Evolutionary conservation across 2,329 filamentous ascomycete genomes (phyloP), one percentile per base, ranked within the genome.

Genomic region (Gremmenia infestans): DNA sequence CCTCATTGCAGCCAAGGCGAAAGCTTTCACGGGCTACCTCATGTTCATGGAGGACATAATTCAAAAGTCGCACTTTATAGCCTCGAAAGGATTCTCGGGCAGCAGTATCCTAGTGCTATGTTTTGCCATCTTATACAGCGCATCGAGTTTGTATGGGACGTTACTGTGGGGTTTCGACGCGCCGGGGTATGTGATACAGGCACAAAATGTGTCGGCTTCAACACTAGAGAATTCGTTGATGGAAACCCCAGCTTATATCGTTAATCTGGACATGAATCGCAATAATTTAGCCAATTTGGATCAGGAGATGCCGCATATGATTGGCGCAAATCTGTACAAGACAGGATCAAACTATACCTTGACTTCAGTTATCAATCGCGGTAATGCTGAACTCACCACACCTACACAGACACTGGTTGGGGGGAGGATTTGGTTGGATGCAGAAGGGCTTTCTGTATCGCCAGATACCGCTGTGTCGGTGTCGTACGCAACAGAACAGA

Each of bases 31-130:
- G 5, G 48, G 32, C 4, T 53, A 53, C 17, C 45, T 53, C 6
- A 53, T 53, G 52, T 48, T 53, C 32, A 53, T 39, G 43, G 52
- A 53, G 22, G 52, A 53, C 23, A 22, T 36, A 28, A 53, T 48
- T 5, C 52, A 53, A 48, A 53, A 49, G 12, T 48, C 48, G 19
- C 45, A 48, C 14, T 53, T 48, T 42, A 25, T 53, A 15, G 12
- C n/a, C 19, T 53, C 52, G 15, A 32, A 37, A 12, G 52, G 52
- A 9, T 48, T 53, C 17, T 53, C 52, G 7, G n/a, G 45, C 15
- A 42, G 14, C 17, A 49, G 32, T 25, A 28, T 53, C 7, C 17
- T 53, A 6, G 45, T 48, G 7, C 32, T 53, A 4, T 48, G 12
- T 19, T 53, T 53, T 48, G 23, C 43, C 11, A 32, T n/a, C 14